Conservation (phyloP, 2,329 filamentous ascomycete genomes). For the Fonsecaea multimorphosa region DNA sequence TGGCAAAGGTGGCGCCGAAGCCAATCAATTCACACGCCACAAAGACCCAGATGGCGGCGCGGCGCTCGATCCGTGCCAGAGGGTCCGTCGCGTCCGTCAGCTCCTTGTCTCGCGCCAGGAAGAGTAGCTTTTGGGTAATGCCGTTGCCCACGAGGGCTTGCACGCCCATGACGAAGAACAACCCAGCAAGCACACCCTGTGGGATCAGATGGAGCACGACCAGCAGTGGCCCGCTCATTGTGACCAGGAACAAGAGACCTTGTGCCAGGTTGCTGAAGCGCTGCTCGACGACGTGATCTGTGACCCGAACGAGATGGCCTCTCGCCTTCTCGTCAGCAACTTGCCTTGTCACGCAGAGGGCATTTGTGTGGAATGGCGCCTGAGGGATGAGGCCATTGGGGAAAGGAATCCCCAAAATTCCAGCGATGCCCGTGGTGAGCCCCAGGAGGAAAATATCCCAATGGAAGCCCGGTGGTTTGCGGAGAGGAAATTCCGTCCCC, state of each 20-base stretch:
- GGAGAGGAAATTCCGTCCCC: conserved; percentile 79
- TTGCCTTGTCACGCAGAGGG: conserved; percentile 72
- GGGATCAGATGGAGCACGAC: conserved; percentile 78
- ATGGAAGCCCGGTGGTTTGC: conserved; percentile 82
- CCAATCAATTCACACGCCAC: conserved; percentile 71
- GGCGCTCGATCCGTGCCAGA: conserved; percentile 66
- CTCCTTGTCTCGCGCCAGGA: conserved; percentile 67
- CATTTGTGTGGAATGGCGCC: conserved; percentile 80
- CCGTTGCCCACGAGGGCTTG: conserved; percentile 78
- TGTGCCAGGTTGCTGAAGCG: conserved; percentile 79
- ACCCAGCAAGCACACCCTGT: conserved; percentile 76
- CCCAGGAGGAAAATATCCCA: conserved; percentile 85
- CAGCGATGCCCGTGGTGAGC: conserved; percentile 75
- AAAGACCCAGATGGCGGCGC: conserved; percentile 72
- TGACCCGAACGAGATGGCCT: conserved; percentile 66
- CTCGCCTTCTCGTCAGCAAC: conserved; percentile 62
- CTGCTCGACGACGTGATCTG: conserved; percentile 69
- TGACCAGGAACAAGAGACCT: conserved; percentile 76
- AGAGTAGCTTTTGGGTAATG: conserved; percentile 76
- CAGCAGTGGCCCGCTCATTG: conserved; percentile 77
- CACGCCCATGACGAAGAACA: conserved; percentile 85
- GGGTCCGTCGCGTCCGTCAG: conserved; percentile 68
- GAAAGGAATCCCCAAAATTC: conserved; percentile 77
- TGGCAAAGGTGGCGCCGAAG: conserved; percentile 79
- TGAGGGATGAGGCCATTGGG: conserved; percentile 85